phyloP scores from a whole-genome alignment of 305 asterid genomes.

The Striga hermonthica region DNA sequence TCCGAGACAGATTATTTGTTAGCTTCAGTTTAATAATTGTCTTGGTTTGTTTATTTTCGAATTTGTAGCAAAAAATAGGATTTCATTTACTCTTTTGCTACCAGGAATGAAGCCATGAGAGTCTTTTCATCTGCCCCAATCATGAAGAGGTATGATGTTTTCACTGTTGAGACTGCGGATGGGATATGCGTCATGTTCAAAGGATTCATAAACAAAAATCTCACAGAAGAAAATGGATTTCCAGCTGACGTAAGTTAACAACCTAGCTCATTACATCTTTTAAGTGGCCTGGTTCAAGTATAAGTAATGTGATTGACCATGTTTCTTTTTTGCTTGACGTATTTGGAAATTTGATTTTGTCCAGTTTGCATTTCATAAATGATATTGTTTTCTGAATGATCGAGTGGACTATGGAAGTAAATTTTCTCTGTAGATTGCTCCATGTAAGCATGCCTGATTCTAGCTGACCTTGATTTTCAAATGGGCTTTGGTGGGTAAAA shows the following conservation, averaged over 20 bases:
- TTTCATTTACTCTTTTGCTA: conserved; percentile 29
- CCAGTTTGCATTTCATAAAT: not conserved
- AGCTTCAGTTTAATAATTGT: not conserved
- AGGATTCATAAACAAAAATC: conserved; percentile 59
- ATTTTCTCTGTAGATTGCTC: not conserved
- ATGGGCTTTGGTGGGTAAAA: not conserved
- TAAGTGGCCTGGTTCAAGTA: conserved; percentile 12
- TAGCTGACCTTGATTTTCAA: not conserved
- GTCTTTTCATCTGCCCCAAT: conserved; percentile 72
- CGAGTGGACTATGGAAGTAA: not conserved
- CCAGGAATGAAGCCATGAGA: conserved; percentile 57
- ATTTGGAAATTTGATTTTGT: conserved; percentile 13
- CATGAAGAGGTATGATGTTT: conserved; percentile 47
- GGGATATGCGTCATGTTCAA: conserved; percentile 52
- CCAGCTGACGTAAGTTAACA: conserved; percentile 48
- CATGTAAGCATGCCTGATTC: not conserved
- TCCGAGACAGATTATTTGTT: no score
- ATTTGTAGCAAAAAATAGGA: conserved; percentile 13
- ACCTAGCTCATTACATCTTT: conserved; percentile 22
- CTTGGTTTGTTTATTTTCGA: not conserved
- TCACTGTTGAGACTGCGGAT: conserved; percentile 64
- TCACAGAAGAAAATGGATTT: conserved; percentile 49
- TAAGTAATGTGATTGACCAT: conserved; percentile 11
- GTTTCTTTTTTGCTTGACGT: conserved; percentile 20
- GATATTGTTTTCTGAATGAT: not conserved